phyloP scores from a whole-genome alignment of 116 monocot genomes.

The Thalassia testudinum region DNA sequence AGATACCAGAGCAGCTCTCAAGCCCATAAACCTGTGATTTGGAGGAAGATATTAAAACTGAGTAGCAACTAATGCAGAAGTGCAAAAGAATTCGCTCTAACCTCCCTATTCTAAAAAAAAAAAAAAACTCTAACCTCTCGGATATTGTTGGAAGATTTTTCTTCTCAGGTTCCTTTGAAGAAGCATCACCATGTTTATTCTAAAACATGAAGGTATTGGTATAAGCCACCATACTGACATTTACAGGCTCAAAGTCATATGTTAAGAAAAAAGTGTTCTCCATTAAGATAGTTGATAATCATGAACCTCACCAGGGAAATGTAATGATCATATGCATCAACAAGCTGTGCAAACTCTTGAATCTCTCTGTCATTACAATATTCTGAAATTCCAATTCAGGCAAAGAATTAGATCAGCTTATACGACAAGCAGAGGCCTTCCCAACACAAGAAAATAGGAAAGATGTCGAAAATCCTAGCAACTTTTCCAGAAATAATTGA shows the following conservation, averaged over 20 bases:
- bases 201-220: no score
- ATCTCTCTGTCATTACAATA: conserved; percentile 28
- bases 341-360: conserved; percentile 66
- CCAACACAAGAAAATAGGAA: no score
- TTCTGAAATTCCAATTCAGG: conserved; percentile 19
- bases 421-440: no score
- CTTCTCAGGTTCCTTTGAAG: neutral
- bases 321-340: conserved; percentile 71
- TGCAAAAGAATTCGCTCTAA: neutral
- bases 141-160: conserved; percentile 25
- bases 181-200: neutral
- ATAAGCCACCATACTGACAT: neutral
- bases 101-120: no score
- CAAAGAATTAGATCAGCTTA: no score
- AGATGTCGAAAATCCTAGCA: no score
- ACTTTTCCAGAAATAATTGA: no score
- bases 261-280: neutral
- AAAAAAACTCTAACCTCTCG: conserved; percentile 29
- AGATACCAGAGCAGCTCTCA: conserved; percentile 62
- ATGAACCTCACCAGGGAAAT: conserved; percentile 22
- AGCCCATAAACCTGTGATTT: conserved; percentile 73
- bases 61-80: neutral
- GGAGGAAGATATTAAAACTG: neutral
- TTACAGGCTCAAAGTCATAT: neutral
- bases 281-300: conserved; percentile 2